Conservation (phyloP, 495 filamentous ascomycete genomes). For the Lepidopterella palustris region DNA sequence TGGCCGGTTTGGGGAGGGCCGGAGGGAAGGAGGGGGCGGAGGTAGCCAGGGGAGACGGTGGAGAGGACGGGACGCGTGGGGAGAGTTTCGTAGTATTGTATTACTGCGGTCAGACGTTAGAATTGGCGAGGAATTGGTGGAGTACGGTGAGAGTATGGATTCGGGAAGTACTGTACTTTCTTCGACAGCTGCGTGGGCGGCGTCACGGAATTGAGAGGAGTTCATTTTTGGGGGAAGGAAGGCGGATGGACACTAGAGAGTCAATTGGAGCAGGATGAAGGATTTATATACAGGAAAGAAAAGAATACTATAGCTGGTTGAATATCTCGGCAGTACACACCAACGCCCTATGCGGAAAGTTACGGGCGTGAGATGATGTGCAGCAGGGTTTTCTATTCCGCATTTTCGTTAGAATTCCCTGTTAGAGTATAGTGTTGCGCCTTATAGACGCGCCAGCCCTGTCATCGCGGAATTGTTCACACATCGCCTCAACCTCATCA, state of each 20-base stretch:
- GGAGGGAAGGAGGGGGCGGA: conserved; percentile 70
- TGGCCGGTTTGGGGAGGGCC: conserved; percentile 68
- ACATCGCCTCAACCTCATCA: too few relatives aligned
- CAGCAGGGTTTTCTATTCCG: background rate
- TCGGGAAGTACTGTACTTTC: too few relatives aligned
- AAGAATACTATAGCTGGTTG: too few relatives aligned
- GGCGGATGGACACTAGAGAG: background rate
- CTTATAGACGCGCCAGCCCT: background rate
- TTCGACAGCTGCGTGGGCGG: conserved; percentile 75
- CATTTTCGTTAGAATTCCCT: background rate
- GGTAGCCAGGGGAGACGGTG: conserved; percentile 77
- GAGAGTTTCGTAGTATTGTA: conserved; percentile 74
- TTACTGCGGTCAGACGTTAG: conserved; percentile 48
- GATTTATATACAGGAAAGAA: background rate
- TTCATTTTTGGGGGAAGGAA: conserved; percentile 53
- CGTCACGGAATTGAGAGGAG: conserved; percentile 70
- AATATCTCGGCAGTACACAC: background rate
- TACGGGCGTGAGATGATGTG: background rate
- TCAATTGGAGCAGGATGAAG: background rate
- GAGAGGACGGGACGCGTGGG: conserved; percentile 66
- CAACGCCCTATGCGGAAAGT: background rate
- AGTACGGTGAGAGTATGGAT: conserved; percentile 29
- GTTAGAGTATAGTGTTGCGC: background rate
- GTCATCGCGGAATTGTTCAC: background rate
- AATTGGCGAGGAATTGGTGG: conserved; percentile 1